A percentile compares a stretch with the other conserved stretches of the same genome.
Conservation (phyloP, 306 rosid species). For the Trifolium subterraneum region DNA sequence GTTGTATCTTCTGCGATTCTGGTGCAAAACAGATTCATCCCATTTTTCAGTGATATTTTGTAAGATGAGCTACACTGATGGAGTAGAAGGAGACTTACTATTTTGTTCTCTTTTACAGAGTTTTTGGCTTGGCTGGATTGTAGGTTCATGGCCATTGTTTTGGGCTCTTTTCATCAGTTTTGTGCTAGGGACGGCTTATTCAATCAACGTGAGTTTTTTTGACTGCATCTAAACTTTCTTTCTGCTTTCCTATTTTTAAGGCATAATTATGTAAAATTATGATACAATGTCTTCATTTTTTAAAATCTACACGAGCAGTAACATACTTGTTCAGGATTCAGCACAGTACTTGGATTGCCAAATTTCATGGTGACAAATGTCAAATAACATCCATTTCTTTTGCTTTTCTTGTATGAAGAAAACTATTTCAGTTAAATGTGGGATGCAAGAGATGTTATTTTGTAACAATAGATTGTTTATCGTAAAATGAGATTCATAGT, state of each 20-base stretch:
- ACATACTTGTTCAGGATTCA: constrained; percentile 20
- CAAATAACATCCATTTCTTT: constrained; percentile 29
- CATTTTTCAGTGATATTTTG: constrained; percentile 27
- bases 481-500: background rate
- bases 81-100: constrained; percentile 42
- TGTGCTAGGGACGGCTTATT: constrained; percentile 91
- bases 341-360: background rate
- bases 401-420: constrained; percentile 12
- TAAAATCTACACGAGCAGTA: constrained; percentile 8
- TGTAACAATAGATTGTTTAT: constrained; percentile 3
- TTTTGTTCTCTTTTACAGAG: constrained; percentile 61
- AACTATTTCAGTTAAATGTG: background rate
- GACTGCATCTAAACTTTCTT: constrained; percentile 4
- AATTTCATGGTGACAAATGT: constrained; percentile 22
- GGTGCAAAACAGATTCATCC: constrained; percentile 54
- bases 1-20: constrained; percentile 71
- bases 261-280: constrained; percentile 2
- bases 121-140: constrained; percentile 89
- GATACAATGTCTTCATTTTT: constrained; percentile 8
- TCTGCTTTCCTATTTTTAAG: constrained; percentile 16
- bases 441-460: constrained; percentile 19
- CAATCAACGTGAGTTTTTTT: constrained; percentile 78
- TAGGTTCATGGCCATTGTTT: constrained; percentile 96
- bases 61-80: constrained; percentile 20
- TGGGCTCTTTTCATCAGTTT: constrained; percentile 96